phyloP scores from a whole-genome alignment of 257 asterid species.

The Solanum medicagineum region DNA sequence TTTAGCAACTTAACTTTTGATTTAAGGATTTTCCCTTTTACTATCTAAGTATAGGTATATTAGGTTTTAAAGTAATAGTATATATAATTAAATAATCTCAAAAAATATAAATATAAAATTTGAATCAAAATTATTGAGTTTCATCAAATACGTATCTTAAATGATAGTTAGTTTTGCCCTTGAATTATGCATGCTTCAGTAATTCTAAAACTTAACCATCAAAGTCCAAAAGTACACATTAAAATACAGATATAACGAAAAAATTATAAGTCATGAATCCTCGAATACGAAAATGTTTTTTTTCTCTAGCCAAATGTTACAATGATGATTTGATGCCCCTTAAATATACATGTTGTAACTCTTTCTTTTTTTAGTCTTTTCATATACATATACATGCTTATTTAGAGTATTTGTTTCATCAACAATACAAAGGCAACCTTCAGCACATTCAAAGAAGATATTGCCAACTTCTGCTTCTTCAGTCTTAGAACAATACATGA shows the following conservation, averaged over 20 bases:
- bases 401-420: background rate
- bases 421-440: conserved; percentile 1
- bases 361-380: background rate
- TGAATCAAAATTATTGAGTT: too few species aligned
- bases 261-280: background rate
- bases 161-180: too few species aligned
- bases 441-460: background rate
- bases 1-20: too few species aligned
- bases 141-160: too few species aligned
- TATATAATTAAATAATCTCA: too few species aligned
- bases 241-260: background rate
- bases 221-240: background rate
- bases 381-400: background rate
- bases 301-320: background rate
- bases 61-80: background rate
- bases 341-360: background rate
- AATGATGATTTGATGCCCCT: background rate
- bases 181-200: background rate
- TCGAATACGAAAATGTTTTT: background rate
- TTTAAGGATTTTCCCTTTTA: too few species aligned
- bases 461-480: background rate
- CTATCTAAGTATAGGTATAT: background rate
- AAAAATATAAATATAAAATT: too few species aligned
- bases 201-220: background rate
- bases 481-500: background rate